These are phyloP conservation scores for Anaeramoeba flamelloides DNA, from an alignment of 78 protist genomes.

Conservation along the genomic window DNA sequence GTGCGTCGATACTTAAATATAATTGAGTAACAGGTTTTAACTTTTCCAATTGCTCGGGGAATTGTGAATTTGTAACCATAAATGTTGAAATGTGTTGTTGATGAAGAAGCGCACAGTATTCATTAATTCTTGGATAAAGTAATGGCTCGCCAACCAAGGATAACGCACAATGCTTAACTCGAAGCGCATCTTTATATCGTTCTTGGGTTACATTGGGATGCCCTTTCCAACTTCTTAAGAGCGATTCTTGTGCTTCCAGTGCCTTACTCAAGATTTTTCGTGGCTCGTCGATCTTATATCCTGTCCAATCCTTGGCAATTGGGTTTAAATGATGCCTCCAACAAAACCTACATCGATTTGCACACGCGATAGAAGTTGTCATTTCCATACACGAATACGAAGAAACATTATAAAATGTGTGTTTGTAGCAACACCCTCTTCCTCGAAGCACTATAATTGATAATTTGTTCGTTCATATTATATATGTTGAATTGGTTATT, in stretches of 20 bases:
- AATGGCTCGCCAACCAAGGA: slow-evolving; percentile 83
- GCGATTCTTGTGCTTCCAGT: slow-evolving; percentile 15
- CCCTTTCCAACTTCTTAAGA: slow-evolving; percentile 35
- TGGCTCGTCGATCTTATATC: slow-evolving; percentile 38
- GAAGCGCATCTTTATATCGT: slow-evolving; percentile 31
- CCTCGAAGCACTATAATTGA: slow-evolving; percentile 66
- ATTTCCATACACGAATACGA: slow-evolving; percentile 61
- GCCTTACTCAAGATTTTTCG: slow-evolving; percentile 4
- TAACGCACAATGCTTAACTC: slow-evolving; percentile 57
- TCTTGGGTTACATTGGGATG: slow-evolving; percentile 35
- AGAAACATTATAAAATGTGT: slow-evolving; percentile 54
- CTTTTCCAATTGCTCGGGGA: slow-evolving; percentile 44
- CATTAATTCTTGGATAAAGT: slow-evolving; percentile 63
- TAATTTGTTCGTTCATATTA: no score
- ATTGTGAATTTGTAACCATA: slow-evolving; percentile 79
- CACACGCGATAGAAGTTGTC: slow-evolving; percentile 71
- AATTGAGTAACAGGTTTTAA: slow-evolving; percentile 62
- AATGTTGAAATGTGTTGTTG: slow-evolving; percentile 47
- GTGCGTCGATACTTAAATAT: slow-evolving; percentile 68
- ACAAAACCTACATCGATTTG: slow-evolving; percentile 84
- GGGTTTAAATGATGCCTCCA: slow-evolving; percentile 82
- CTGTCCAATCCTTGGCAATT: slow-evolving; percentile 27
- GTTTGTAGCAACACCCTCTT: slow-evolving; percentile 74
- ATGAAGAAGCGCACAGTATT: slow-evolving; percentile 39
- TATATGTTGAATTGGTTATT: no score